phyloP scores from a whole-genome alignment of 2,329 filamentous ascomycete genomes.

The Clonostachys sp. region DNA sequence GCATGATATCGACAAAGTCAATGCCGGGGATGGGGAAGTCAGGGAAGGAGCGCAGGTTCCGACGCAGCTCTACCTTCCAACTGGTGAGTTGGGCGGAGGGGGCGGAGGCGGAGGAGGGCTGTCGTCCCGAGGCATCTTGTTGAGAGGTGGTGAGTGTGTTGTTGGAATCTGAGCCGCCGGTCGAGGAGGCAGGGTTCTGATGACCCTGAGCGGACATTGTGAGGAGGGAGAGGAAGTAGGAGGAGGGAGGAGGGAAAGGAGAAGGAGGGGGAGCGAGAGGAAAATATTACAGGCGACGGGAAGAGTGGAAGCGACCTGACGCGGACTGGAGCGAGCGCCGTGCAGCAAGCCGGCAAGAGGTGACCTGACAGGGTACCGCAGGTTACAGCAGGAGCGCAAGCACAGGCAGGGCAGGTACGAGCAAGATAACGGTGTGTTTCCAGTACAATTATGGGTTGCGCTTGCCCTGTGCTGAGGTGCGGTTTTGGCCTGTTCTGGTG shows the following conservation, averaged over 20 bases:
- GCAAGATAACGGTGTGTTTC: too few species aligned
- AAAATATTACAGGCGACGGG: constrained; percentile 11
- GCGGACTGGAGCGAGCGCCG: constrained; percentile 3
- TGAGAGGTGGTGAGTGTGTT: constrained; percentile 19
- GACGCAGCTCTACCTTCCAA: constrained; percentile 67
- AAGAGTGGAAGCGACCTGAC: constrained; percentile 2
- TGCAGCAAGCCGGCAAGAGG: constrained; percentile 13
- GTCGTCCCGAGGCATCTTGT: constrained; percentile 59
- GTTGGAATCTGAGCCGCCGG: constrained; percentile 9
- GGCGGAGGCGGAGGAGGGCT: constrained; percentile 58
- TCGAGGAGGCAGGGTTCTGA: constrained; percentile 9
- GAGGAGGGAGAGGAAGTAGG: constrained; percentile 17
- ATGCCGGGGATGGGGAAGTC: constrained; percentile 93
- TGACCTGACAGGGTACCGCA: constrained; percentile 7
- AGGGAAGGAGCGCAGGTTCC: constrained; percentile 75
- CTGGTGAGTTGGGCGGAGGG: constrained; percentile 60
- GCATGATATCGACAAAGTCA: constrained; percentile 96
- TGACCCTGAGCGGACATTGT: constrained; percentile 21
- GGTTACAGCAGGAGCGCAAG: constrained; percentile 4
- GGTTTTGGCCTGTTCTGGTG: too few species aligned
- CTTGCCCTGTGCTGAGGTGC: too few species aligned
- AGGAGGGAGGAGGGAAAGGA: constrained; percentile 19
- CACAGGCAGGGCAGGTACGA: constrained; percentile 3
- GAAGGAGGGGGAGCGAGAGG: constrained; percentile 11
- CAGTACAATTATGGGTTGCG: too few species aligned